Evolutionary conservation across 306 rosid genomes (phyloP).

Genomic region (Parietaria judaica): DNA sequence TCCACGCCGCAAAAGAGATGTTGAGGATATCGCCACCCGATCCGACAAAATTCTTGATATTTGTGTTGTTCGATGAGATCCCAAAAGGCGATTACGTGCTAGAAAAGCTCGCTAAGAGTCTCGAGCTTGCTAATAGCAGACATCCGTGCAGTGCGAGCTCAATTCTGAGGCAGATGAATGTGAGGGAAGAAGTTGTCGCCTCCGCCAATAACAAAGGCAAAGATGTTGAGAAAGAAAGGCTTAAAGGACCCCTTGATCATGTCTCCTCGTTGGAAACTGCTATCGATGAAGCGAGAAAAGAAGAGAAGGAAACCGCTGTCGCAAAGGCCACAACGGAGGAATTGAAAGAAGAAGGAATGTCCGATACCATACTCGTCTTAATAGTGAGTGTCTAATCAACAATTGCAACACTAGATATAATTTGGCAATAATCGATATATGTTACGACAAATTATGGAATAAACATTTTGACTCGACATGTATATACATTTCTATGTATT

Average conservation of each 20-base stretch:
- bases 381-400: conserved; percentile 32
- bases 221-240: conserved; percentile 19
- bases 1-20: conserved; percentile 93
- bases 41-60: conserved; percentile 79
- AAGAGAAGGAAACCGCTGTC: conserved; percentile 57
- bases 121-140: conserved; percentile 34
- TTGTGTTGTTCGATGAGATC: conserved; percentile 65
- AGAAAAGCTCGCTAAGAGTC: conserved; percentile 65
- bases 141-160: conserved; percentile 65
- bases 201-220: conserved; percentile 19
- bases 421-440: too few species aligned
- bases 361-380: conserved; percentile 47
- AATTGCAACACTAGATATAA: background rate
- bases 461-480: too few species aligned
- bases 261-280: conserved; percentile 43
- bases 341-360: conserved; percentile 75
- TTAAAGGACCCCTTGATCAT: conserved; percentile 25
- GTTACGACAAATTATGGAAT: too few species aligned
- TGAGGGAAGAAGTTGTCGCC: conserved; percentile 20
- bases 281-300: conserved; percentile 64
- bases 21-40: conserved; percentile 76
- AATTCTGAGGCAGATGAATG: conserved; percentile 44
- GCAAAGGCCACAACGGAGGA: conserved; percentile 79
- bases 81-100: conserved; percentile 88
- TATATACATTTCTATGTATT: background rate